These are phyloP conservation scores for Hyphopichia homilentoma DNA, from an alignment of 805 yeast genomes.

Conservation along the genomic window DNA sequence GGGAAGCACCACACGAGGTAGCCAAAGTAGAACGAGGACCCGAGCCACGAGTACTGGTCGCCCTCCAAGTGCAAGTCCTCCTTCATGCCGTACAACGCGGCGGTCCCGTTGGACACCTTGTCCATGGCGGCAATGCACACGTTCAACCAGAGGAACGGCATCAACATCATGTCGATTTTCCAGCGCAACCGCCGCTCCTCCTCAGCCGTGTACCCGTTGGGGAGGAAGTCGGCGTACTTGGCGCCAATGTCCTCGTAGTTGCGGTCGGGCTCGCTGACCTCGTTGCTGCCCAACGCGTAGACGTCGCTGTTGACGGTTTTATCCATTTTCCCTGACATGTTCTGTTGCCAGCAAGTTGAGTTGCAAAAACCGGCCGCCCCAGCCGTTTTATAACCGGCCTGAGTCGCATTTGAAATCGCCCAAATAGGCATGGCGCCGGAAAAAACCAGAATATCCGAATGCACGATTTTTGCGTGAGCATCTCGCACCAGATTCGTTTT, in stretches of 20 bases:
- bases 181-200: constrained; percentile 8
- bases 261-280: background rate
- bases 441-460: too few species aligned
- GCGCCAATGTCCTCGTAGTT: constrained; percentile 16
- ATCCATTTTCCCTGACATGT: too few species aligned
- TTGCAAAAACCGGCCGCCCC: too few species aligned
- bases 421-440: too few species aligned
- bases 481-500: too few species aligned
- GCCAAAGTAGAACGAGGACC: constrained; percentile 14
- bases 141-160: constrained; percentile 1
- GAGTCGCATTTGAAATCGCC: too few species aligned
- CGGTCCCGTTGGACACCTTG: constrained; percentile 14
- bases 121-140: constrained; percentile 13
- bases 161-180: constrained; percentile 1
- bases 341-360: too few species aligned
- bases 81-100: constrained; percentile 16
- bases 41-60: constrained; percentile 16
- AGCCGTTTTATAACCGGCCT: too few species aligned
- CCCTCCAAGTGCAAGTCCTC: constrained; percentile 9
- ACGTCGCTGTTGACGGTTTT: background rate
- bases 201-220: constrained; percentile 10
- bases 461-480: too few species aligned
- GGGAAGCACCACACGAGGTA: constrained; percentile 6
- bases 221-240: constrained; percentile 10
- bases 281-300: background rate